Percentiles rank a stretch among this genome's conserved stretches.
Conservation (phyloP, 2,329 filamentous ascomycete species). For the Endothia cerciana region DNA sequence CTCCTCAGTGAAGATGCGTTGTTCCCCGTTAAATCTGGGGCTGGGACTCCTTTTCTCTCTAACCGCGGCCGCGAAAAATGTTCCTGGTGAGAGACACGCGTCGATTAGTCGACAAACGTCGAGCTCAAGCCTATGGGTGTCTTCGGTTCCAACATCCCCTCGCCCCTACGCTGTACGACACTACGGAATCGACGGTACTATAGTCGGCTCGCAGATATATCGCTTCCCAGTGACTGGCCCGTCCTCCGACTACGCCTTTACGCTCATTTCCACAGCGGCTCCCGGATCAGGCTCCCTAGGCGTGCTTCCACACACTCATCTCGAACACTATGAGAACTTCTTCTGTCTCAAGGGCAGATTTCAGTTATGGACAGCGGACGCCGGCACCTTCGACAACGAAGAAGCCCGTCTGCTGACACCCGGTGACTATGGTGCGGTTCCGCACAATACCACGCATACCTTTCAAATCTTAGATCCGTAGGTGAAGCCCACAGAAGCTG, state of each 20-base stretch:
- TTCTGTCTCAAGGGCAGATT: slow-evolving; percentile 49
- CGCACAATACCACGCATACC: slow-evolving; percentile 50
- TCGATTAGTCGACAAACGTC: background rate
- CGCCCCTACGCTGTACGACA: slow-evolving; percentile 20
- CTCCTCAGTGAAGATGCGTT: too few relatives aligned
- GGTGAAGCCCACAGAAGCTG: background rate
- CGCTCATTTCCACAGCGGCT: slow-evolving; percentile 48
- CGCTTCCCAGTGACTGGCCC: slow-evolving; percentile 43
- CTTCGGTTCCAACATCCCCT: slow-evolving; percentile 19
- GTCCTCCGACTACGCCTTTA: slow-evolving; percentile 49
- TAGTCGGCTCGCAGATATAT: slow-evolving; percentile 13
- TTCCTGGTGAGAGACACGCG: background rate
- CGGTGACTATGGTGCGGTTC: slow-evolving; percentile 51
- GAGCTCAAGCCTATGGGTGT: slow-evolving; percentile 19
- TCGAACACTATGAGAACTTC: slow-evolving; percentile 51
- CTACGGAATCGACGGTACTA: slow-evolving; percentile 14
- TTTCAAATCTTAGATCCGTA: slow-evolving; percentile 51
- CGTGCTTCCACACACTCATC: slow-evolving; percentile 48
- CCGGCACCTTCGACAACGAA: slow-evolving; percentile 35
- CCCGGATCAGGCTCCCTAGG: slow-evolving; percentile 42
- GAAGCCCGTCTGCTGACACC: slow-evolving; percentile 42
- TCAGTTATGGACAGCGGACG: slow-evolving; percentile 47
- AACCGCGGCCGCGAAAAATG: background rate
- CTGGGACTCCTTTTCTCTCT: background rate
- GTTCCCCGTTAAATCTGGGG: too few relatives aligned